Evolutionary conservation across 257 asterid species (phyloP).

Genomic region (Solanum etuberosum): DNA sequence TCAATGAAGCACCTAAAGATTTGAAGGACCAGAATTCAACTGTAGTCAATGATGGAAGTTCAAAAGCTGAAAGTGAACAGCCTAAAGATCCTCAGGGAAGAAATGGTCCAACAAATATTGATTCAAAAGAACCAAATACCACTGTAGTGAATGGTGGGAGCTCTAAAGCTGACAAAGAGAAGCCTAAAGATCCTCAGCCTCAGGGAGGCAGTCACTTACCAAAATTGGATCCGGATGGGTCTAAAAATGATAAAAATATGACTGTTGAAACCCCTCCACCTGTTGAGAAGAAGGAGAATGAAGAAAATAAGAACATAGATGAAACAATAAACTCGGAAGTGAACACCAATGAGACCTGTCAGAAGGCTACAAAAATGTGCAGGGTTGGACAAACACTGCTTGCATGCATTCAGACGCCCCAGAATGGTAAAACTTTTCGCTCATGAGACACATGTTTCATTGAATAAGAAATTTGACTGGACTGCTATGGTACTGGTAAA

Average conservation of each 20-base stretch:
- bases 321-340: neutral
- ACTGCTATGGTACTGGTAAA: neutral
- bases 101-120: constrained; percentile 14
- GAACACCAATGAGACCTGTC: neutral
- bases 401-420: neutral
- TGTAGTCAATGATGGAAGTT: neutral
- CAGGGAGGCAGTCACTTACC: constrained; percentile 10
- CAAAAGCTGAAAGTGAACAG: constrained; percentile 16
- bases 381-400: neutral
- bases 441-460: neutral
- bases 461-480: neutral
- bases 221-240: constrained; percentile 17
- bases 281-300: neutral
- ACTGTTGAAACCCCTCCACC: neutral
- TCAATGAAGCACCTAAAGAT: neutral
- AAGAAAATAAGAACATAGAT: neutral
- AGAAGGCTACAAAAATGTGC: neutral
- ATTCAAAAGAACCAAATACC: constrained; percentile 10
- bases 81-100: constrained; percentile 15
- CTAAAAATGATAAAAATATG: neutral
- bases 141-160: neutral
- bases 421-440: neutral
- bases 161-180: neutral
- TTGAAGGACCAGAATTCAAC: constrained; percentile 1
- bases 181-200: constrained; percentile 16